Evolutionary conservation across 768 basidiomycete genomes (phyloP), one percentile per base, ranked within the genome.

Genomic region (Tulasnella sp.): DNA sequence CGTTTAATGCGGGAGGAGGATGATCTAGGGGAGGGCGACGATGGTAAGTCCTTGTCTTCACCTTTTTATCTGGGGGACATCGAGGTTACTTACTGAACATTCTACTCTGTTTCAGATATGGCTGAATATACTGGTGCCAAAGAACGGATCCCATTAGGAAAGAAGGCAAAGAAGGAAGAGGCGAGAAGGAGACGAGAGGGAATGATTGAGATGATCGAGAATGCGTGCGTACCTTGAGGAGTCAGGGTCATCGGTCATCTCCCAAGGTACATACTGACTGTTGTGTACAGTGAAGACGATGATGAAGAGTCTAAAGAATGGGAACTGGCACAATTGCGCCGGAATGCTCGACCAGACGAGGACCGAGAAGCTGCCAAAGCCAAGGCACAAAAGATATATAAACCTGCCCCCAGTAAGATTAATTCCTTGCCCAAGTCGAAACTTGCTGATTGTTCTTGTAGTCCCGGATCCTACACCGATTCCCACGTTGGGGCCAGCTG

Each of bases 41-140:
- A 91, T 56, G 88, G 88, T 87, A 58, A 35, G 74, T 62, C 16
- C n/a, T 1, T 13, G 28, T 16, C 20, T 24, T 16, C 29, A 27
- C 16, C 3, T 45, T 16, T 19, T 51, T 39, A 5, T 9, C n/a
- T n/a, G n/a, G n/a, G n/a, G n/a, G n/a, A 0, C 13, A 19, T 28
- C 29, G 16, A 27, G 39, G 22, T 10, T 31, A 40, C 29, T 49
- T 50, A 48, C 48, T 48, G 5, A 48, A 37, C 5, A 48, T 25
- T 3, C 24, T 20, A n/a, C 39, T 45, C 37, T 37, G 13, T 10
- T 34, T 37, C 56, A 90, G 88, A 90, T 59, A 87, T 74, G 61
- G 81, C 88, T 4, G 86, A 89, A 60, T 91, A 79, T 58, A 91
- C 88, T 1, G 85, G 79, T 58, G 87, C 88, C 0, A 79, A 86